phyloP scores from a whole-genome alignment of 2,329 filamentous ascomycete species.

The Penicillium sp. region DNA sequence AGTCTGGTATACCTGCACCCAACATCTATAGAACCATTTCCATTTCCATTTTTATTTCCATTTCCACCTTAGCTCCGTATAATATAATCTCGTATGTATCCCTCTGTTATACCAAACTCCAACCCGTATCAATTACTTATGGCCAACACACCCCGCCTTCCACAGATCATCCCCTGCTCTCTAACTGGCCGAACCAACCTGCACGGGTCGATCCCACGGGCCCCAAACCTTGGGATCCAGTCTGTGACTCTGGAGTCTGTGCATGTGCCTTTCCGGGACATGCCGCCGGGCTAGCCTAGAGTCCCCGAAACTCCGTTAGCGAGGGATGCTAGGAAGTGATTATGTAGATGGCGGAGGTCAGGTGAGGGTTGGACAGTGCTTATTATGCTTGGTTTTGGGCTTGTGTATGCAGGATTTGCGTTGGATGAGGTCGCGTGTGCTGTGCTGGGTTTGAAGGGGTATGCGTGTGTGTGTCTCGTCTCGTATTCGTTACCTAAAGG shows the following conservation, averaged over 20 bases:
- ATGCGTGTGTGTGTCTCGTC: too few species aligned
- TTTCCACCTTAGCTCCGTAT: too few species aligned
- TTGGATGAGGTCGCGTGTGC: not conserved
- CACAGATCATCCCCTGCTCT: constrained; percentile 10
- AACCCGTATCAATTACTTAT: not conserved
- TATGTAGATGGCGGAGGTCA: not conserved
- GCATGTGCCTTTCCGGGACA: constrained; percentile 16
- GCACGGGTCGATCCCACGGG: constrained; percentile 14
- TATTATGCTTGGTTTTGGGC: not conserved
- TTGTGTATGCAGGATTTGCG: not conserved
- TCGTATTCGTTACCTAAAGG: not conserved
- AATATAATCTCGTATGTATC: too few species aligned
- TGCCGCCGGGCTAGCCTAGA: not conserved
- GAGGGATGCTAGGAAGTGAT: too few species aligned
- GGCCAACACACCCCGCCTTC: constrained; percentile 5
- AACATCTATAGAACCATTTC: not conserved
- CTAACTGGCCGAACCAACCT: constrained; percentile 2
- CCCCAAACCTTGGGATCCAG: not conserved
- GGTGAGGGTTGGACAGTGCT: constrained; percentile 5
- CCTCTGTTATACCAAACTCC: too few species aligned
- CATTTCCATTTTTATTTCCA: too few species aligned
- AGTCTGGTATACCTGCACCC: not conserved
- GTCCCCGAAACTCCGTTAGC: too few species aligned
- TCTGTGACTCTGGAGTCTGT: too few species aligned
- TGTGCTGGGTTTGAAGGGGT: not conserved